Percentiles rank a stretch among this genome's conserved stretches.
Evolutionary conservation across 768 basidiomycete genomes (phyloP).

Genomic region (Termitomyces sp.): DNA sequence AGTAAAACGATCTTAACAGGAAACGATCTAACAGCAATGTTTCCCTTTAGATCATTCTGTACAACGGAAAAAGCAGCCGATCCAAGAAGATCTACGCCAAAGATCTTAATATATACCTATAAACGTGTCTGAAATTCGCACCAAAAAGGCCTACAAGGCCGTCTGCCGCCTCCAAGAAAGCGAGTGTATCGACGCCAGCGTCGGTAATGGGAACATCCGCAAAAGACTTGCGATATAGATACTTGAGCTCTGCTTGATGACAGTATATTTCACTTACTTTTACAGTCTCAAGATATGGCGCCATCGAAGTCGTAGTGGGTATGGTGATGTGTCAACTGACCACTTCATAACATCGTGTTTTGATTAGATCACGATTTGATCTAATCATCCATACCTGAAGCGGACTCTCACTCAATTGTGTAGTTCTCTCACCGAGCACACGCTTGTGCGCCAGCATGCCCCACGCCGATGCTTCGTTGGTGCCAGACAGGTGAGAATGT

Average conservation of each 20-base stretch:
- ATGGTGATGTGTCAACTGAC: background rate
- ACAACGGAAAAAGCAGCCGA: conserved; percentile 81
- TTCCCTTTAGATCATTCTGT: conserved; percentile 82
- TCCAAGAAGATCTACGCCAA: conserved; percentile 69
- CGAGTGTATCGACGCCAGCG: conserved; percentile 80
- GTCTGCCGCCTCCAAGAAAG: conserved; percentile 84
- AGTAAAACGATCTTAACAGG: background rate
- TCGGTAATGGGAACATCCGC: conserved; percentile 84
- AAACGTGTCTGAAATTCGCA: conserved; percentile 27
- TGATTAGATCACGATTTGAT: background rate
- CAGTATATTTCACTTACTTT: conserved; percentile 35
- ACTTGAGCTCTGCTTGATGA: background rate
- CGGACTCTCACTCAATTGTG: conserved; percentile 3
- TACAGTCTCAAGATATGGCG: conserved; percentile 70
- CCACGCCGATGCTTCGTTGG: conserved; percentile 74
- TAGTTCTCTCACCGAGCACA: background rate
- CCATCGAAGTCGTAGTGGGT: conserved; percentile 36
- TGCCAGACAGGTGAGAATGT: conserved; percentile 47
- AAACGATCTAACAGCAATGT: conserved; percentile 67
- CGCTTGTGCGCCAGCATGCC: conserved; percentile 45
- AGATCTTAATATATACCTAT: background rate
- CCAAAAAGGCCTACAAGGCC: conserved; percentile 91
- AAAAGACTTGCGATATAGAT: conserved; percentile 63
- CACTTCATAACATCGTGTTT: background rate
- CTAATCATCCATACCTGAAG: conserved; percentile 7